Evolutionary conservation across 73 alveolate species (phyloP).

Genomic region (Symbiodinium pilosum): DNA sequence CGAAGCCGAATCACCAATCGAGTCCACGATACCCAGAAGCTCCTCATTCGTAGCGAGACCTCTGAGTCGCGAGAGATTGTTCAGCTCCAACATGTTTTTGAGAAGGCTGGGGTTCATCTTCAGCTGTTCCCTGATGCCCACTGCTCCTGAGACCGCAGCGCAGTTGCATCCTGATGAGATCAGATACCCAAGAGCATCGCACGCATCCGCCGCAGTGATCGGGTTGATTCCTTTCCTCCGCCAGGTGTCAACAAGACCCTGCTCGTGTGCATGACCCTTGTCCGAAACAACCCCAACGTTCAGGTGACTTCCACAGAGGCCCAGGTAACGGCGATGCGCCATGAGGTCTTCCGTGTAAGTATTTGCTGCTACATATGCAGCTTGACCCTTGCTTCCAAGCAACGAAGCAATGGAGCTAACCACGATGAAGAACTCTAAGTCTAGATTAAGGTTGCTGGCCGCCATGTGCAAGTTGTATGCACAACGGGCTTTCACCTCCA

Average conservation of each 20-base stretch:
- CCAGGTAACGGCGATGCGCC: constrained; percentile 15
- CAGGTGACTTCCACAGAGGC: background rate
- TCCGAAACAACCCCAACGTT: constrained; percentile 37
- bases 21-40: background rate
- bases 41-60: background rate
- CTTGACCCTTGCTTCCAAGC: constrained; percentile 16
- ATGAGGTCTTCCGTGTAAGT: background rate
- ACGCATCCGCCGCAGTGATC: background rate
- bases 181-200: background rate
- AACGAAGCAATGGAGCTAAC: constrained; percentile 17
- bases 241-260: background rate
- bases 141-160: background rate
- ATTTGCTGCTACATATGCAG: constrained; percentile 25
- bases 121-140: background rate
- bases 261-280: background rate
- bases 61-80: constrained; percentile 5
- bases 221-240: background rate
- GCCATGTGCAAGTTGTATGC: constrained; percentile 28
- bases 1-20: background rate
- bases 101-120: constrained; percentile 1
- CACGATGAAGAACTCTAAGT: background rate
- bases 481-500: constrained; percentile 8
- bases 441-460: background rate
- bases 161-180: background rate
- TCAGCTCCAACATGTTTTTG: background rate